A percentile compares a stretch with the other conserved stretches of the same genome.
phyloP scores from a whole-genome alignment of 208 protist genomes.

The Crithidia expoeki region DNA sequence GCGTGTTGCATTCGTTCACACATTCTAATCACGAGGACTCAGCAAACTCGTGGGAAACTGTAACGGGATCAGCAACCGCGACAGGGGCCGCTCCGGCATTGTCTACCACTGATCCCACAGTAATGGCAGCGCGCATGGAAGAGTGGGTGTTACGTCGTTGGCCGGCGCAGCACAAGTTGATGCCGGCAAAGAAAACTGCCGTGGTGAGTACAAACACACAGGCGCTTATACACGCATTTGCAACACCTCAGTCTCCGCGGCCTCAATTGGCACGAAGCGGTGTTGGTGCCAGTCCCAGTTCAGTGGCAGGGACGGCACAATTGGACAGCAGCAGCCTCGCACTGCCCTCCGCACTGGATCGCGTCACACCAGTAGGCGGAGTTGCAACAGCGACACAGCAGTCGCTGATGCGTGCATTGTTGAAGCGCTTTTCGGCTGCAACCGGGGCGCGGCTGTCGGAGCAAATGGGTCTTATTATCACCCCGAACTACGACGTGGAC shows the following conservation, averaged over 20 bases:
- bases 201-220: too few species aligned
- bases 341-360: conserved; percentile 15
- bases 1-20: background rate
- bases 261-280: background rate
- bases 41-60: background rate
- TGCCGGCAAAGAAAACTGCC: background rate
- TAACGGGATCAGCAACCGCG: background rate
- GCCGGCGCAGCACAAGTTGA: conserved; percentile 8
- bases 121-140: conserved; percentile 36
- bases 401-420: conserved; percentile 46
- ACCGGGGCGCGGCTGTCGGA: conserved; percentile 46
- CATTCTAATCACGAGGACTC: conserved; percentile 3
- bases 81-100: background rate
- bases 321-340: background rate
- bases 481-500: conserved; percentile 54
- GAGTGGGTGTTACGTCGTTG: conserved; percentile 37
- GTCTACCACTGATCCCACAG: conserved; percentile 6
- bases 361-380: conserved; percentile 36
- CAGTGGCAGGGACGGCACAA: background rate
- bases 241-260: background rate
- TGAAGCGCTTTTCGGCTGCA: conserved; percentile 43
- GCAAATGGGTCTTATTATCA: conserved; percentile 45
- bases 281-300: background rate
- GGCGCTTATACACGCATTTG: background rate
- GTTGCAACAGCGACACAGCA: conserved; percentile 54